Conservation (phyloP, 202 grass and related monocot genomes). For the Schoenoplectus triqueter region DNA sequence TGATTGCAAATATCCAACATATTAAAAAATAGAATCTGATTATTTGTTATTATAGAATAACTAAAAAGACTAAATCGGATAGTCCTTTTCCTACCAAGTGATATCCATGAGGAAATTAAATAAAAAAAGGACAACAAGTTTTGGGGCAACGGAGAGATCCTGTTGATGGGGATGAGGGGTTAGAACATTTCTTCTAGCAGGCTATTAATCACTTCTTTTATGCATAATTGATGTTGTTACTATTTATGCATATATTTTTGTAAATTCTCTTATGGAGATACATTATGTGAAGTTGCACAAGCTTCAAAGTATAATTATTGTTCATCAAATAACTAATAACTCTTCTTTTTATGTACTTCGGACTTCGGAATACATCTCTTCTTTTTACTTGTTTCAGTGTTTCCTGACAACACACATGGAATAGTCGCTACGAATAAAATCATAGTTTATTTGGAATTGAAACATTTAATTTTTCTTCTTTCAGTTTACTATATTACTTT, state of each 20-base stretch:
- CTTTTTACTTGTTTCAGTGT: not conserved
- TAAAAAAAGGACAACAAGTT: too few species aligned
- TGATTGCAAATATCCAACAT: too few species aligned
- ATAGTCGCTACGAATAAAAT: not conserved
- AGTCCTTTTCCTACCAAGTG: too few species aligned
- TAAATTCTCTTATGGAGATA: not conserved
- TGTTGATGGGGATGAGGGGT: not conserved
- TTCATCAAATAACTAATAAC: not conserved
- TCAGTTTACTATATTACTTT: conserved; percentile 32
- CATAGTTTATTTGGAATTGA: not conserved
- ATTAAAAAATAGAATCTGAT: too few species aligned
- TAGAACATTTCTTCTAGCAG: not conserved
- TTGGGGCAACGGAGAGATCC: too few species aligned
- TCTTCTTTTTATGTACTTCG: not conserved
- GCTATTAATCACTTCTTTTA: not conserved
- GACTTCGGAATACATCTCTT: too few species aligned
- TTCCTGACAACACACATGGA: not conserved
- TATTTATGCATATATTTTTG: not conserved
- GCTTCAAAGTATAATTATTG: not conserved
- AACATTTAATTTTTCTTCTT: not conserved
- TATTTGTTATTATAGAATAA: too few species aligned
- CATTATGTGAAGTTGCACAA: not conserved
- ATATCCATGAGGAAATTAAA: too few species aligned
- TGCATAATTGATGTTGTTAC: not conserved
- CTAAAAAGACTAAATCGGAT: too few species aligned